phyloP scores from a whole-genome alignment of 2,329 filamentous ascomycete species.

The Fusarium lyarnte region DNA sequence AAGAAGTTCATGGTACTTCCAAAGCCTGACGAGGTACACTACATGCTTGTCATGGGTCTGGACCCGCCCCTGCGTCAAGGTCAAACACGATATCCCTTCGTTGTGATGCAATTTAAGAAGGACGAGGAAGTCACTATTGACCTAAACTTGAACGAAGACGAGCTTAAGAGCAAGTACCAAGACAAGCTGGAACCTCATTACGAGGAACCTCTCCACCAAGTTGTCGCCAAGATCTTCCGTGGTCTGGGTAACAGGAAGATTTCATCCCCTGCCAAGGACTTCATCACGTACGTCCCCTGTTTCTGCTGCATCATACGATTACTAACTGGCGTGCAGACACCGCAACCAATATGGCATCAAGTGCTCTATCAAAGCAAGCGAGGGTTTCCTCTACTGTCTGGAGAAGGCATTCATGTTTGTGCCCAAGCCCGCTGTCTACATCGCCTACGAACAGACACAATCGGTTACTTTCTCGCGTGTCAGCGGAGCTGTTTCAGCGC shows the following conservation, averaged over 20 bases:
- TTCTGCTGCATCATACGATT: not conserved
- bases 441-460: constrained; percentile 91
- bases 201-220: constrained; percentile 91
- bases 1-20: constrained; percentile 99
- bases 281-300: constrained; percentile 70
- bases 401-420: constrained; percentile 99
- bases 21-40: constrained; percentile 98
- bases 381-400: constrained; percentile 95
- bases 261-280: constrained; percentile 92
- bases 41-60: constrained; percentile 91
- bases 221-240: constrained; percentile 94
- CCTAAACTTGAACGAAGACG: constrained; percentile 92
- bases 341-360: constrained; percentile 96
- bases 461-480: constrained; percentile 96
- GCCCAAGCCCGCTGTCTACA: constrained; percentile 96
- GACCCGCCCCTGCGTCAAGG: constrained; percentile 96
- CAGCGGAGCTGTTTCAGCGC: constrained; percentile 89
- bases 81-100: constrained; percentile 96
- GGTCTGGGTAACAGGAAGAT: constrained; percentile 96
- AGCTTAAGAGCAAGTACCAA: constrained; percentile 85
- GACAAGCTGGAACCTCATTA: constrained; percentile 90
- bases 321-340: constrained; percentile 65
- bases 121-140: constrained; percentile 98
- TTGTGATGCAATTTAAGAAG: constrained; percentile 99
- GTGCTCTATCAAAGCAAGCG: constrained; percentile 99